phyloP scores from a whole-genome alignment of 2,329 filamentous ascomycete species.

The Trichoderma citrinoviride region DNA sequence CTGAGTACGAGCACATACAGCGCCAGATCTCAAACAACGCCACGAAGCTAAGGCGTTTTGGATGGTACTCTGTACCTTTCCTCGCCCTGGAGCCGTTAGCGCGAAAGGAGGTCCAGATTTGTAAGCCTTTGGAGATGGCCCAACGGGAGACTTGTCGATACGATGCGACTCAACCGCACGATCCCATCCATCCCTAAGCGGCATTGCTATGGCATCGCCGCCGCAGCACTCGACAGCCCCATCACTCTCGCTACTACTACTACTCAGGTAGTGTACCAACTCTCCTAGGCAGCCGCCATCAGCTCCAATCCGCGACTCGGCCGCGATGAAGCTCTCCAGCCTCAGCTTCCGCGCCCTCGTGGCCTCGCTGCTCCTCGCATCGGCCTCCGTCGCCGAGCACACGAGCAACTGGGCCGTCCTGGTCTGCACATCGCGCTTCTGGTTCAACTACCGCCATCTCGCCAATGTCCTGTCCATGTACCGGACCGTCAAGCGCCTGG shows the following conservation, averaged over 20 bases:
- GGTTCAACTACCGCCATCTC: conserved; percentile 99
- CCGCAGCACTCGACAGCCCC: neutral
- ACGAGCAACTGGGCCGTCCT: conserved; percentile 99
- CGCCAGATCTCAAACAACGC: too few species aligned
- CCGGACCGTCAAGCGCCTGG: conserved; percentile 94
- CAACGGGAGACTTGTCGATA: neutral
- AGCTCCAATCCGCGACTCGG: neutral
- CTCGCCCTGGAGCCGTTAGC: neutral
- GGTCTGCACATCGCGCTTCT: conserved; percentile 97
- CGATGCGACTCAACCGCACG: neutral
- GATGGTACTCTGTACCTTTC: neutral
- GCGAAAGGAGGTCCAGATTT: conserved; percentile 12
- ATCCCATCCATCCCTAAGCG: neutral
- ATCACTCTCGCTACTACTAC: neutral
- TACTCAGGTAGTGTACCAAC: neutral
- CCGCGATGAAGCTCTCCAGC: conserved; percentile 50
- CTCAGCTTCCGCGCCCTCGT: conserved; percentile 49
- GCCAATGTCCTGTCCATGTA: conserved; percentile 97
- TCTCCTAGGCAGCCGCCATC: neutral
- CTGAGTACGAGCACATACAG: neutral
- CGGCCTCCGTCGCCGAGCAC: conserved; percentile 64
- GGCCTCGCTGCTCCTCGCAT: conserved; percentile 46
- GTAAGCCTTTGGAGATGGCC: conserved; percentile 5
- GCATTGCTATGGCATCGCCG: conserved; percentile 8
- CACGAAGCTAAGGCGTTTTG: too few species aligned